A percentile compares a stretch with the other conserved stretches of the same genome.
Evolutionary conservation across 163 green algal species (phyloP).

Genomic region (Scenedesmus sp.): DNA sequence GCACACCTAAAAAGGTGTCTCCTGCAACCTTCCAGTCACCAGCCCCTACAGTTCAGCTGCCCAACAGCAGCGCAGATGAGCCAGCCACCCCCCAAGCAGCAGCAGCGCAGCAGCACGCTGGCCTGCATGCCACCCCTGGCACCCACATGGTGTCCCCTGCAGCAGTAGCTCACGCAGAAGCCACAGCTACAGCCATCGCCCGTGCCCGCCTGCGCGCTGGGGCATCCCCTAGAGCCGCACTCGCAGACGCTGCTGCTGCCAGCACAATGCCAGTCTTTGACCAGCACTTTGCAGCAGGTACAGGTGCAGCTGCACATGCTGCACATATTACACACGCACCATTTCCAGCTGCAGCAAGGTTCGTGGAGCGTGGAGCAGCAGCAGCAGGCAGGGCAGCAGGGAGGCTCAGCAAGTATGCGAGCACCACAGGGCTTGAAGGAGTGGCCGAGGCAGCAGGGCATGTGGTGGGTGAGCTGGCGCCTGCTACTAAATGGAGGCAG

Average conservation of each 20-base stretch:
- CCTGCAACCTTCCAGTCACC: neutral
- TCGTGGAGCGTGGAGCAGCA: neutral
- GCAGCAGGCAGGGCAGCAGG: neutral
- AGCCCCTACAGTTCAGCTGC: neutral
- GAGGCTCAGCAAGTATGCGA: constrained; percentile 11
- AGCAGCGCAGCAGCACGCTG: neutral
- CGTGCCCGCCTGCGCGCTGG: neutral
- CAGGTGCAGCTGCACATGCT: neutral
- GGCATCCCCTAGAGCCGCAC: neutral
- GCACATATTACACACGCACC: neutral
- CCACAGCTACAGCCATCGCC: neutral
- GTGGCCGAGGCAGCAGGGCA: constrained; percentile 35
- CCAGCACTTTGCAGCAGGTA: neutral
- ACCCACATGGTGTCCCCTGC: neutral
- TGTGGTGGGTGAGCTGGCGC: neutral
- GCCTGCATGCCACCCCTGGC: neutral
- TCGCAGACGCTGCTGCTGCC: neutral
- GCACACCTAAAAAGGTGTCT: neutral
- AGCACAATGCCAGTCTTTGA: neutral
- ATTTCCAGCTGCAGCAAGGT: neutral
- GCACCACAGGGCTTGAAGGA: neutral
- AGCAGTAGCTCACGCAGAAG: constrained; percentile 10
- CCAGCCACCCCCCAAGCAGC: neutral
- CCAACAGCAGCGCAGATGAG: neutral
- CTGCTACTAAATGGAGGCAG: neutral